Base-by-base conservation (phyloP, 2,329 filamentous ascomycete species). In the Dissoconium aciculare region DNA sequence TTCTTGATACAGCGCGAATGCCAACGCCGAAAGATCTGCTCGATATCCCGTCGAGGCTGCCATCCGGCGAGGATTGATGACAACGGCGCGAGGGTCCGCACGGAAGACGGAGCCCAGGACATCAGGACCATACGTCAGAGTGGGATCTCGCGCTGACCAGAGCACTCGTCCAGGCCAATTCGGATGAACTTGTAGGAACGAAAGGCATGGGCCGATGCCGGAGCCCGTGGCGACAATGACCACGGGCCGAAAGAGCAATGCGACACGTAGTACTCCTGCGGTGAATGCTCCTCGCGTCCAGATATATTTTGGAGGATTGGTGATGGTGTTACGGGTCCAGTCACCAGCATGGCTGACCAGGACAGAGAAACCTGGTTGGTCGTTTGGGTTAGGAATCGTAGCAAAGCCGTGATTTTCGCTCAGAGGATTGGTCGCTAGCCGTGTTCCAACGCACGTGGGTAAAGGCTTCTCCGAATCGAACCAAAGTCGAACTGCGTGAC, bases 391-490 rank as follows among this genome's bases (percentile, higher is more conserved):
- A 1, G 77, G 72, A 37, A 84, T 78, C 1, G 74, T 75, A 26
- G 78, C 79, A 47, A 85, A 85, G 0, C 73, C 69, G 55, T 85
- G 79, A 64, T 76, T 81, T 53, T 85, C 78, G 5, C 65, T 55
- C 23, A 49, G 28, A 3, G 47, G 47, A n/a, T 41, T 40, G 26
- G 27, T 27, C 11, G 44, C 36, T 3, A 51, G 30, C n/a, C 35
- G 35, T 11, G 39, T 38, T 15, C 45, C 50, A 13, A 40, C 35
- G 35, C 47, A 51, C 14, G 38, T 69, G 64, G 34, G 66, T 62
- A 31, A 66, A 5, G 72, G 69, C 13, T 67, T 62, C 11, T 67
- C 65, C 54, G 78, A 74, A 46, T 64, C 60, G 46, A 84, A 78
- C 48, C 77, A 69, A 12, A 89, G 66, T 24, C 74, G 69, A 16